Base-by-base conservation (phyloP, 441 rosid genomes). In the Erodium trifolium region DNA sequence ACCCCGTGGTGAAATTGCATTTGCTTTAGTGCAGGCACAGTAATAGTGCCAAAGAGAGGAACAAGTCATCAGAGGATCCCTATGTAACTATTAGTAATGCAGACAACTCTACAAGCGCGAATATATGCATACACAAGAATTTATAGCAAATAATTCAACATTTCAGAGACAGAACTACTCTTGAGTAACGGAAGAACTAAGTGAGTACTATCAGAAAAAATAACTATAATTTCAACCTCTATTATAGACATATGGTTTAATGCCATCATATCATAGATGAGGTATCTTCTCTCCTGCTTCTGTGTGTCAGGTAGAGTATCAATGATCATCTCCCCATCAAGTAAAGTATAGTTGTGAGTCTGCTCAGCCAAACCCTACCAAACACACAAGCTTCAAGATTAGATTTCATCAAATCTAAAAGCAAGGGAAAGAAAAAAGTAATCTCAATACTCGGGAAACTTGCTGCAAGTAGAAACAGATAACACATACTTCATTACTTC, bases 291-390 rank as follows among this genome's bases (percentile, higher is more conserved):
- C 85, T 91, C 98, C 83, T 89, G 95, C 86, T 87, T 88, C 68
- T 76, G 86, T 4, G 95, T 83, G 73, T 95, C 99, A 39, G 98
- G 97, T 82, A 93, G 12, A 55, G 87, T 88, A 78, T 95, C 99
- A 34, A 95, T 95, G 66, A 95, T 72, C 99, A 95, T 95, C 84
- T 95, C 99, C 67, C 99, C 99, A 79, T 95, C 99, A 75, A 96
- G 96, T 79, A 96, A 79, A 5, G 94, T 92, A 69, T 17, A 91
- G 82, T 91, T 89, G 82, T 96, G 99, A 41, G 86, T 88, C 84
- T 76, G 88, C 70, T 90, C 97, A 67, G 87, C 84, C 73, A 84
- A 34, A 80, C 83, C 93, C 98, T 91, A 78, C 31, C 63, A 78
- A 76, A 67, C 71, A 76, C 70, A 72, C 49, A 55, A 62, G 65